Base-by-base conservation (phyloP, 768 basidiomycete genomes). In the Pulveroboletus ravenelii region DNA sequence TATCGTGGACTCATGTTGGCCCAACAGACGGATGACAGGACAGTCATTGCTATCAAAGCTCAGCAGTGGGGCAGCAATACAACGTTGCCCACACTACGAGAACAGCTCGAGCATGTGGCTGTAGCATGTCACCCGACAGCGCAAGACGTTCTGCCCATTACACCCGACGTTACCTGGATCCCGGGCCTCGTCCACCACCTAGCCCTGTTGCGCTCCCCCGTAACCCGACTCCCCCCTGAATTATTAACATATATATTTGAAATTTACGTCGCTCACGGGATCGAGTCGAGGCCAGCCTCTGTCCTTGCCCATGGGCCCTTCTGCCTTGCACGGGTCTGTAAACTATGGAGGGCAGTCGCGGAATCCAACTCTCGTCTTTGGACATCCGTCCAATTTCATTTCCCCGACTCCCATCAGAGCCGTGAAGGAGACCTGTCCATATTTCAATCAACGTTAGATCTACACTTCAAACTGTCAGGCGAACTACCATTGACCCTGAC, bases 221-320 rank as follows among this genome's bases (percentile, higher is more conserved):
- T 55, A 32, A 48, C 46, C n/a, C 37, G 43, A 13, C 34, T 61
- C 20, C 62, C 57, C 14, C 32, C 51, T 5, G 57, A 81, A 69
- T 65, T 79, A 75, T 46, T 74, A 29, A 25, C 36, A 10, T 20
- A 44, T 29, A 42, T 62, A 9, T 64, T 57, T 29, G 49, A 50
- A 18, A 8, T 53, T 14, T 56, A 31, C 37, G 31, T 59, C 5
- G n/a, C 3, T 20, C 18, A 5, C 18, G 31, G 14, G 17, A 43
- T 17, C 18, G 37, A 30, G 14, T 34, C 12, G n/a, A 18, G 23
- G 3, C 23, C 27, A 1, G 9, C 35, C 15, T 17, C 14, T 29
- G 3, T 34, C 2, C 10, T 27, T 12, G 32, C 40, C 0, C 48
- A 43, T 1, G 50, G 52, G 6, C 54, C 56, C 1, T 48, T 54